Conservation (phyloP, 345 rosid species). For the Acer campestre region DNA sequence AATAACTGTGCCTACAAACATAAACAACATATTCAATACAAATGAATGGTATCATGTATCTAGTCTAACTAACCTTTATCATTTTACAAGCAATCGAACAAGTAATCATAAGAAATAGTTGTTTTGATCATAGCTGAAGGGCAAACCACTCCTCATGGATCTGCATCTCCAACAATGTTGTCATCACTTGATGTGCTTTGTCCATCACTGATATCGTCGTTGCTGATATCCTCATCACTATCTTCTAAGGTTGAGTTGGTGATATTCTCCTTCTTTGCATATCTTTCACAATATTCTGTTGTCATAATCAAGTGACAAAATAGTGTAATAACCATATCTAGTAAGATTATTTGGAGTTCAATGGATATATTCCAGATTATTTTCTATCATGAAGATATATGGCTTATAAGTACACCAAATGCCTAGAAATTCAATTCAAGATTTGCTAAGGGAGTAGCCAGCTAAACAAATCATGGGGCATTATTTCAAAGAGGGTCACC, state of each 20-base stretch:
- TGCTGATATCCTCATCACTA: conserved; percentile 31
- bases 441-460: not conserved
- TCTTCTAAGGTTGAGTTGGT: conserved; percentile 20
- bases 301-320: conserved; percentile 13
- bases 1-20: not conserved
- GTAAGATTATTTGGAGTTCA: not conserved
- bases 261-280: conserved; percentile 36
- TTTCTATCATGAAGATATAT: not conserved
- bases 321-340: not conserved
- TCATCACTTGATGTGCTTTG: conserved; percentile 34
- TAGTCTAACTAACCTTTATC: conserved; percentile 18
- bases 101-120: not conserved
- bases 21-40: conserved; percentile 4
- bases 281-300: conserved; percentile 38
- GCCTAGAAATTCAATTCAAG: too few relatives aligned
- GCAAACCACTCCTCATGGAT: conserved; percentile 24
- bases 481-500: not conserved
- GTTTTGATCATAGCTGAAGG: not conserved
- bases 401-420: not conserved
- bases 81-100: conserved; percentile 19
- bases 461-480: not conserved
- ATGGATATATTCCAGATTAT: not conserved
- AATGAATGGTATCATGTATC: conserved; percentile 11
- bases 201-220: conserved; percentile 32
- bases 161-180: conserved; percentile 33